Conservation (phyloP, 1,139 yeast species). For the Kodamaea arcana region DNA sequence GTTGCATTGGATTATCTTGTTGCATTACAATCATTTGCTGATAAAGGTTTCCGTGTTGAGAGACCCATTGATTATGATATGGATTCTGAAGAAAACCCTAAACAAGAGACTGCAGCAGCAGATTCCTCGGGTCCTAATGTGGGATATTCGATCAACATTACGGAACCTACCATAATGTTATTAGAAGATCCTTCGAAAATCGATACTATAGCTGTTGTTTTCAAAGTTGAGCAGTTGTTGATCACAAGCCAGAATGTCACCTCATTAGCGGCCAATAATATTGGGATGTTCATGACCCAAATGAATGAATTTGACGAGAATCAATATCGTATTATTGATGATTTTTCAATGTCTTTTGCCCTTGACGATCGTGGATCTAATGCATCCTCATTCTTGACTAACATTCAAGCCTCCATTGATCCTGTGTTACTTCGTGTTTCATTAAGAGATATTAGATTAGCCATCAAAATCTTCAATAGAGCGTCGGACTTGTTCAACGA, state of each 20-base stretch:
- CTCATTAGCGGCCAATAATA: conserved; percentile 67
- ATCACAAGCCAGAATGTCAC: conserved; percentile 64
- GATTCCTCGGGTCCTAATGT: conserved; percentile 10
- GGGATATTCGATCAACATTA: conserved; percentile 65
- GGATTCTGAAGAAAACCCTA: conserved; percentile 8
- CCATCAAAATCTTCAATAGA: conserved; percentile 64
- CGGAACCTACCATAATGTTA: conserved; percentile 74
- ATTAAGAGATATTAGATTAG: conserved; percentile 79
- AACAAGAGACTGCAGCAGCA: conserved; percentile 3
- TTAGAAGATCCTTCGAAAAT: conserved; percentile 71
- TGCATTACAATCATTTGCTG: conserved; percentile 64
- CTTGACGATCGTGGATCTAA: conserved; percentile 70
- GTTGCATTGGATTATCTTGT: conserved; percentile 83
- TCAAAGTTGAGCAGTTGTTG: conserved; percentile 77
- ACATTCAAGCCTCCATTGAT: conserved; percentile 69
- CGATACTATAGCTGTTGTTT: conserved; percentile 84
- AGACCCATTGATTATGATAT: conserved; percentile 15
- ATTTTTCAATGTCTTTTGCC: conserved; percentile 75
- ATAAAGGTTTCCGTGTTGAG: conserved; percentile 35
- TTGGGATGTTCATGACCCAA: conserved; percentile 80
- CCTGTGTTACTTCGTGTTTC: conserved; percentile 81
- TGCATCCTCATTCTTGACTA: conserved; percentile 52
- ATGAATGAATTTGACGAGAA: conserved; percentile 65
- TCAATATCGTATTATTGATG: conserved; percentile 76
- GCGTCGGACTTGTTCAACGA: conserved; percentile 57